Base-by-base conservation (phyloP, 768 basidiomycete genomes). In the Leucogyrophana mollusca region DNA sequence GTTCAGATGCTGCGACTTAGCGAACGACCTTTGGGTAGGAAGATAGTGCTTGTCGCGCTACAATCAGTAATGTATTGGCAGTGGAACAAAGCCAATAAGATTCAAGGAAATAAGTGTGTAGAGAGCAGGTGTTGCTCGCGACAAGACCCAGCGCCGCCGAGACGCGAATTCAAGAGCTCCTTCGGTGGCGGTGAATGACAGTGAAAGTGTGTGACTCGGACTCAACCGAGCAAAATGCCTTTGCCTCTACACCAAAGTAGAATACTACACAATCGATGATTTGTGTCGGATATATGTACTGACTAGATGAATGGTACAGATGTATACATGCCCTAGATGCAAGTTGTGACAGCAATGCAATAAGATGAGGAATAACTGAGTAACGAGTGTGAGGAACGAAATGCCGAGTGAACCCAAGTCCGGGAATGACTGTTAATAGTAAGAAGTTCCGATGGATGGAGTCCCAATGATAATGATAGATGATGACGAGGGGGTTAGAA, bases 401-500 rank as follows among this genome's bases (percentile, higher is more conserved):
- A n/a, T n/a, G n/a, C n/a, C n/a, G 35, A 37, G n/a, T 37, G 35
- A 16, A n/a, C n/a, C 7, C 7, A 16, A 7, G 35, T 37, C 16
- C 20, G n/a, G 20, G 9, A 21, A 21, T 37, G 35, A 37, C 7
- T 7, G 16, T 16, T 42, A 55, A 47, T 50, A 50, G 43, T 36
- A 32, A 24, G 43, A n/a, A 40, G 41, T 46, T 6, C 27, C 35
- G n/a, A 16, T 37, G 45, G 39, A 17, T 34, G 27, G 9, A 46
- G 17, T 27, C 23, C 7, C 50, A 53, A 18, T 11, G 10, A 50
- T 49, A 46, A 38, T 25, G 27, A 47, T 57, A 51, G 48, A 23
- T 43, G 10, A 25, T 16, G 34, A 23, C 21, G 10, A 22, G 32
- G 23, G 14, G 21, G 16, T 62, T 71, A 86, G 47, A 70, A 61